A percentile compares a stretch with the other conserved stretches of the same genome.
Evolutionary conservation across 176 grass and related monocot species (phyloP).

Genomic region (Dactylis glomerata): DNA sequence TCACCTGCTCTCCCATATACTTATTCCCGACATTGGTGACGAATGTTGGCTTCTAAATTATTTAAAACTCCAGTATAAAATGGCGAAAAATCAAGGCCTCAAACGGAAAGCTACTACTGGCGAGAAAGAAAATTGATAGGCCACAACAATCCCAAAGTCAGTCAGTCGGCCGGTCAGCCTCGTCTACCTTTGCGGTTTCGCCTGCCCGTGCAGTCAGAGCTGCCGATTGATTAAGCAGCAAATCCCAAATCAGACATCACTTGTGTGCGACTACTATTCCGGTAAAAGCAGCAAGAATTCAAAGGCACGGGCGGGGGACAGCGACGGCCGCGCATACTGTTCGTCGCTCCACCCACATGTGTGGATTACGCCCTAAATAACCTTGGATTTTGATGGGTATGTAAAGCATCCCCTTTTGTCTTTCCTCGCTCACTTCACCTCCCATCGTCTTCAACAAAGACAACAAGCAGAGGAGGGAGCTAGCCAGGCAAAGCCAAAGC

Average conservation of each 20-base stretch:
- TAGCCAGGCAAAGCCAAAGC: background rate
- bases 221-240: constrained; percentile 5
- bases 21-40: background rate
- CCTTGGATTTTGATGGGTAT: background rate
- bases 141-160: background rate
- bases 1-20: background rate
- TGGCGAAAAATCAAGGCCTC: background rate
- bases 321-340: constrained; percentile 10
- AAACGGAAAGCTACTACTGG: background rate
- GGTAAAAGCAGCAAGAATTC: constrained; percentile 21
- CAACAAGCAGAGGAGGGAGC: background rate
- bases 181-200: background rate
- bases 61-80: background rate
- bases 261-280: background rate
- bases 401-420: background rate
- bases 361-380: constrained; percentile 1
- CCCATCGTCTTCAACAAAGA: background rate
- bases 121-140: constrained; percentile 3
- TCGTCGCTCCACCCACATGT: constrained; percentile 23
- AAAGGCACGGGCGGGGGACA: constrained; percentile 7
- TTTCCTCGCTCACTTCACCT: background rate
- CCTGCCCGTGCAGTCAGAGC: constrained; percentile 17
- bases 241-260: background rate
- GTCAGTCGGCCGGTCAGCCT: too few relatives aligned
- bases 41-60: background rate